Evolutionary conservation across 306 rosid genomes (phyloP).

Genomic region (Lithocarpus polystachyus): DNA sequence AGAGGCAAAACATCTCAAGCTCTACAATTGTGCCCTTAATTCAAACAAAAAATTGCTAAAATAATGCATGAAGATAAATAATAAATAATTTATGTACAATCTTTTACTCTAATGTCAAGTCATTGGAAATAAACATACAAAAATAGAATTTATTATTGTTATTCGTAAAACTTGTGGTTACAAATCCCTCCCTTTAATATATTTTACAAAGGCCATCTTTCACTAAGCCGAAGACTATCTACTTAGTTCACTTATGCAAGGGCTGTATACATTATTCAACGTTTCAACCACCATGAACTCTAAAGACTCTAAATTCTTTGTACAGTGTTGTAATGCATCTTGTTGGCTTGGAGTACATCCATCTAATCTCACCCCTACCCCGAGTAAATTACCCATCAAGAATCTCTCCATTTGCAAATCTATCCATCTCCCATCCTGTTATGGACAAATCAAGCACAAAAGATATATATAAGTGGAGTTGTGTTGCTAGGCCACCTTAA

Average conservation of each 20-base stretch:
- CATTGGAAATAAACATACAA: not conserved
- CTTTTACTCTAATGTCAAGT: not conserved
- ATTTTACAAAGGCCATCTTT: slow-evolving; percentile 30
- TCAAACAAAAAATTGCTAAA: not conserved
- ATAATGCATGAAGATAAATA: not conserved
- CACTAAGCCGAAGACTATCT: slow-evolving; percentile 24
- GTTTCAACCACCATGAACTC: slow-evolving; percentile 18
- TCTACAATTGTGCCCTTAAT: not conserved
- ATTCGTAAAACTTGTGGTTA: not conserved
- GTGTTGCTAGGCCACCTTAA: too few species aligned
- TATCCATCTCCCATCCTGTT: slow-evolving; percentile 49
- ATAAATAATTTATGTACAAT: not conserved
- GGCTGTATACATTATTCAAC: slow-evolving; percentile 40
- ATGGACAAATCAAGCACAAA: slow-evolving; percentile 2
- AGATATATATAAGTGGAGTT: not conserved
- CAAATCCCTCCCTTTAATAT: not conserved
- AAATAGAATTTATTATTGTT: not conserved
- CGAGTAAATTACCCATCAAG: slow-evolving; percentile 49
- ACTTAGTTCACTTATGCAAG: too few species aligned
- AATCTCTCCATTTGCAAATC: slow-evolving; percentile 54
- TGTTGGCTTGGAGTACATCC: slow-evolving; percentile 34
- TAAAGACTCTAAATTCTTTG: slow-evolving; percentile 28
- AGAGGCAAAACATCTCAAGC: not conserved
- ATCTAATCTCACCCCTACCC: slow-evolving; percentile 66
- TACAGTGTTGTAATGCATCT: slow-evolving; percentile 36